phyloP scores from a whole-genome alignment of 208 protist genomes.

The Leishmania tarentolae region DNA sequence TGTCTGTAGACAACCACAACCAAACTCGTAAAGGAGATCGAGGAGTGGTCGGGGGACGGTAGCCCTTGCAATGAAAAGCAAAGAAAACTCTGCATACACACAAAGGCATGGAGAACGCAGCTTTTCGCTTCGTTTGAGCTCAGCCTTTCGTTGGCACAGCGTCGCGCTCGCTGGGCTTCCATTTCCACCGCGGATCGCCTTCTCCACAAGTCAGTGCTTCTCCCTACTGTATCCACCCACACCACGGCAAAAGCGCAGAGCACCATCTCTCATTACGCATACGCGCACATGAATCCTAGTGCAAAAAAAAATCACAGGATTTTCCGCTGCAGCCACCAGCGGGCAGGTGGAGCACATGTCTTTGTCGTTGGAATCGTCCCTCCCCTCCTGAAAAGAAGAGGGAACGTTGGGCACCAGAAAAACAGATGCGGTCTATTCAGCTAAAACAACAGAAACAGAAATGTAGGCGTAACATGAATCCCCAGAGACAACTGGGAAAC shows the following conservation, averaged over 20 bases:
- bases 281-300: background rate
- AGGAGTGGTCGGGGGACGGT: background rate
- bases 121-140: background rate
- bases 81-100: background rate
- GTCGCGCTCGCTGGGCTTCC: background rate
- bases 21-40: background rate
- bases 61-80: background rate
- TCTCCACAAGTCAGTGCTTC: background rate
- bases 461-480: background rate
- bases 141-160: background rate
- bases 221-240: background rate
- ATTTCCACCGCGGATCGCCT: background rate
- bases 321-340: background rate
- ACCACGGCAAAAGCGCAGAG: background rate
- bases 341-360: too few species aligned
- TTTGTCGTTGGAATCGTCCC: too few species aligned
- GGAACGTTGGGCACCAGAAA: too few species aligned
- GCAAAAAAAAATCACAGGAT: background rate
- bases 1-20: background rate
- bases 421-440: background rate
- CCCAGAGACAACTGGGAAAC: too few species aligned
- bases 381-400: background rate
- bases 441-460: background rate
- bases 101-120: background rate
- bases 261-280: background rate